These are phyloP conservation scores for Plasmodium knowlesi DNA, from an alignment of 169 alveolate genomes.

Conservation along the genomic window DNA sequence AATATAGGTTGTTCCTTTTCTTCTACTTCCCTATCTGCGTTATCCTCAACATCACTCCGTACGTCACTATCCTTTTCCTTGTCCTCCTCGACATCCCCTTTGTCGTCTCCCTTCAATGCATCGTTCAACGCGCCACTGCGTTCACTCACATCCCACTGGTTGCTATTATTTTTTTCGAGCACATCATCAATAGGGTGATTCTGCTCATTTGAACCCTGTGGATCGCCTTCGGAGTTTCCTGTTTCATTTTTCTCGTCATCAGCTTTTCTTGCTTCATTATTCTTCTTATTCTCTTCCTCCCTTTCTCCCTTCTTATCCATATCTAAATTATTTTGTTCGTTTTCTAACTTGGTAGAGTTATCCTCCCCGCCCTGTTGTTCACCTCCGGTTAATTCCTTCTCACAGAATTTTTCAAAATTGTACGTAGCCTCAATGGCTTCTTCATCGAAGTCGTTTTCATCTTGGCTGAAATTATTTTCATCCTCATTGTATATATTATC, in stretches of 20 bases:
- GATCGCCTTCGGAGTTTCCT: slow-evolving; percentile 28
- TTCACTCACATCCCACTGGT: slow-evolving; percentile 35
- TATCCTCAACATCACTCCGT: background rate
- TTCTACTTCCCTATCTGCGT: background rate
- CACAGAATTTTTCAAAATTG: slow-evolving; percentile 83
- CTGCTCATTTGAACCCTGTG: slow-evolving; percentile 7
- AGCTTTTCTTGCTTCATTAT: slow-evolving; percentile 34
- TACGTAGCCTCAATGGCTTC: slow-evolving; percentile 82
- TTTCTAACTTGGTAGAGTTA: slow-evolving; percentile 77
- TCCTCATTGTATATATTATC: slow-evolving; percentile 79
- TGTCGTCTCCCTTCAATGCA: background rate
- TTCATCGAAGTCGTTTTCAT: slow-evolving; percentile 79
- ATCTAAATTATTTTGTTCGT: slow-evolving; percentile 77
- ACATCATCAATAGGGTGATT: slow-evolving; percentile 73
- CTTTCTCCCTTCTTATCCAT: slow-evolving; percentile 45
- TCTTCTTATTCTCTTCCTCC: slow-evolving; percentile 78
- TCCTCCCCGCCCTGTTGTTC: slow-evolving; percentile 82
- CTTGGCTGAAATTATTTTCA: slow-evolving; percentile 78
- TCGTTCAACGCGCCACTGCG: background rate
- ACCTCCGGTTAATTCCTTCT: slow-evolving; percentile 79
- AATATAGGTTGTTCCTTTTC: background rate
- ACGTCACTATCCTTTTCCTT: slow-evolving; percentile 21
- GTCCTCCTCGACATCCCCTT: background rate
- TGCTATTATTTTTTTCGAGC: slow-evolving; percentile 45
- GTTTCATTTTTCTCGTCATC: slow-evolving; percentile 54